Conservation (phyloP, 2,329 filamentous ascomycete genomes). For the Alternaria triticina region DNA sequence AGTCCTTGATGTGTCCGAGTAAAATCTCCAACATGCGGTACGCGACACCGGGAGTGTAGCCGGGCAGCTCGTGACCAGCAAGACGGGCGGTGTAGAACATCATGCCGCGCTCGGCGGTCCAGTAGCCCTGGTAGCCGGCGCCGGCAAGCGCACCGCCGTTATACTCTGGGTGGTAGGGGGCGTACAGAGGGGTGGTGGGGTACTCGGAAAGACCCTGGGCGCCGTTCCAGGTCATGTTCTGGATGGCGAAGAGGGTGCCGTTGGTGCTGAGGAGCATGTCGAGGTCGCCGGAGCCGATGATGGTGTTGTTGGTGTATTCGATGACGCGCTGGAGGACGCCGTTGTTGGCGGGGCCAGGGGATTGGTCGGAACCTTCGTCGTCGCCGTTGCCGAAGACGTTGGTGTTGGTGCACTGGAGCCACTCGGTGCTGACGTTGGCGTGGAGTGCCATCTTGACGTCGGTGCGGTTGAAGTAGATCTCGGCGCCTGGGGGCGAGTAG, state of each 20-base stretch:
- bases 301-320: constrained; percentile 59
- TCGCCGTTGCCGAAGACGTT: constrained; percentile 52
- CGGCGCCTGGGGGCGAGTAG: constrained; percentile 49
- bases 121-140: constrained; percentile 51
- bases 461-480: constrained; percentile 59
- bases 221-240: constrained; percentile 63
- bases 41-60: constrained; percentile 51
- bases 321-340: constrained; percentile 57
- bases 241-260: constrained; percentile 59
- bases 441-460: constrained; percentile 60
- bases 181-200: constrained; percentile 52
- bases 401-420: constrained; percentile 50
- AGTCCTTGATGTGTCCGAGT: constrained; percentile 47
- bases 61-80: constrained; percentile 53
- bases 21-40: constrained; percentile 53
- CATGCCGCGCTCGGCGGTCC: constrained; percentile 53
- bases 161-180: constrained; percentile 54
- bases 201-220: constrained; percentile 54
- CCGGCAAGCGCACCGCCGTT: constrained; percentile 50
- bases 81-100: constrained; percentile 54
- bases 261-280: constrained; percentile 59
- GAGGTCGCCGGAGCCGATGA: constrained; percentile 57
- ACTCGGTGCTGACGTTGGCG: constrained; percentile 53
- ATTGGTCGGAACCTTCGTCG: constrained; percentile 39
- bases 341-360: constrained; percentile 47